Evolutionary conservation across 257 asterid species (phyloP), one percentile per base, ranked within the genome.

Genomic region (Solanum gracilifrons): DNA sequence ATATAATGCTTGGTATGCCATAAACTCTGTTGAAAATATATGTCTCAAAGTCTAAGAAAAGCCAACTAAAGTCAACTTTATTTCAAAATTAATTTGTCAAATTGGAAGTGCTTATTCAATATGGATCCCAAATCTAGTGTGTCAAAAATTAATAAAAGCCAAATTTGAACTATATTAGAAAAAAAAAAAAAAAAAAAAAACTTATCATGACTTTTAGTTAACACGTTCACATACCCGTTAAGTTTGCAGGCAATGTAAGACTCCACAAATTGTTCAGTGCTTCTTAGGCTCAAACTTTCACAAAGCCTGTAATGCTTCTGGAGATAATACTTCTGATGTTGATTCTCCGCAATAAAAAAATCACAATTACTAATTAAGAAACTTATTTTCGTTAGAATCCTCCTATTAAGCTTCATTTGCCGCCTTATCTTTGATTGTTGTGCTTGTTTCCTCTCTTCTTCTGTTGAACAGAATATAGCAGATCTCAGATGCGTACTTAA

Each of bases 381-480:
- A 51, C 6, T 55, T 23, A 86, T 25, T 46, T 86, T 51, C 37
- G 85, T 73, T 10, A 86, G 69, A n/a, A 73, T 73, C 75, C 85
- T 55, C 46, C 62, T 51, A 21, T 86, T 74, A 51, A 74, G 75
- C 32, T 86, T 75, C 88, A 86, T 86, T 60, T 86, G 85, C 6
- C 76, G 18, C 64, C 85, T 86, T 41, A 86, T 86, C 64, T 86
- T 75, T 36, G 77, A 75, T 13, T 86, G 32, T 27, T 55, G 85
- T 25, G 75, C 88, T 36, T 86, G 33, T 86, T 86, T 86, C 77
- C 85, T 73, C 74, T 86, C 85, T 75, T n/a, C 85, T 29, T 75
- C 85, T 3, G 76, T 75, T 36, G 85, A 75, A 12, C 35, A 60
- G 37, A 86, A 86, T 55, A 86, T 33, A 13, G 39, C 88, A 7